These are phyloP conservation scores for Cinchona pubescens DNA, from an alignment of 257 asterid species.

Conservation along the genomic window DNA sequence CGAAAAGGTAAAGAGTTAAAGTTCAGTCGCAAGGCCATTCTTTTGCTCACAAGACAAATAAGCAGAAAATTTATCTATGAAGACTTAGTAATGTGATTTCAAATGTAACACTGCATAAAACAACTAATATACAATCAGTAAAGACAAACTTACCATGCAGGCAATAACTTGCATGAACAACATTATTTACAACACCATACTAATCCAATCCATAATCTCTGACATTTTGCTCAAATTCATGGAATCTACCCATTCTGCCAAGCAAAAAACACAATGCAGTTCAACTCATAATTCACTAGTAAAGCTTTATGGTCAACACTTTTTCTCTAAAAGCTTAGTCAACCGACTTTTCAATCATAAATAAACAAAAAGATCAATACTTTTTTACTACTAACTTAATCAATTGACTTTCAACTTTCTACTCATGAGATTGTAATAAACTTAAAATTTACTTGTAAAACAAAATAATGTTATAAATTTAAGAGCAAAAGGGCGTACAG, in stretches of 20 bases:
- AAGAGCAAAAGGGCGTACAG: no score
- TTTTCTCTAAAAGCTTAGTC: no score
- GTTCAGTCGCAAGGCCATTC: neutral
- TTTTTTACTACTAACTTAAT: neutral
- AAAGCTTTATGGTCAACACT: no score
- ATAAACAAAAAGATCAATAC: neutral
- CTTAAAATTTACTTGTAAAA: neutral
- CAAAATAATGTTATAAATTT: no score
- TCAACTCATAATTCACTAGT: neutral
- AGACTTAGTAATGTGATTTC: neutral
- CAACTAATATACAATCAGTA: no score
- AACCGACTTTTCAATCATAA: no score
- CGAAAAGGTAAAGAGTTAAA: neutral
- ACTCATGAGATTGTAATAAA: no score
- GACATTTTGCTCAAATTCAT: conserved; percentile 77
- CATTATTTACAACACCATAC: conserved; percentile 90
- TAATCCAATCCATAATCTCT: conserved; percentile 94
- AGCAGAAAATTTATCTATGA: neutral
- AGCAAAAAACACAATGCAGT: conserved; percentile 12
- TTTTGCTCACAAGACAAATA: neutral
- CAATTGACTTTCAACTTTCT: no score
- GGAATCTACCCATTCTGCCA: conserved; percentile 62
- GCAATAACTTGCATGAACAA: conserved; percentile 80
- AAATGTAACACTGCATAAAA: neutral
- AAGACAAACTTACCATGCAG: conserved; percentile 68